Evolutionary conservation across 2,329 filamentous ascomycete genomes (phyloP), one percentile per base, ranked within the genome.

Genomic region (Paecilomyces dactylethromorphus): DNA sequence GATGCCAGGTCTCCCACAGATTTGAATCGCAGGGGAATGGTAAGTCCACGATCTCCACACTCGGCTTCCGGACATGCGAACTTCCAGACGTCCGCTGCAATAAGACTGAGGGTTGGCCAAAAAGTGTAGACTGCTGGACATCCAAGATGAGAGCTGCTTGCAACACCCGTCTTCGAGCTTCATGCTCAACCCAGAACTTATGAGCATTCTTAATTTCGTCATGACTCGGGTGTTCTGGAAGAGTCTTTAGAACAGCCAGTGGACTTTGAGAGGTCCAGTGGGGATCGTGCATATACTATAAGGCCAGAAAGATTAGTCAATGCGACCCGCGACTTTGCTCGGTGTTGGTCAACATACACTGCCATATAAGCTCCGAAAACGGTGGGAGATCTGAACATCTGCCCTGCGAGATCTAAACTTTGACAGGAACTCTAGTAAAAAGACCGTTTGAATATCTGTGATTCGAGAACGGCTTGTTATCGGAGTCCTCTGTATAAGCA

Each of bases 161-260:
- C 32, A 74, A 65, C 24, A 74, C 68, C 18, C 71, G 63, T 54
- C 71, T 61, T 31, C 71, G 63, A 0, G 70, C 68, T 61, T 74
- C 71, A 54, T 72, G 69, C 56, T 73, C 70, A 24, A 71, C 60
- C 71, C 71, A 74, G 59, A 71, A 71, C 33, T 69, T 69, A 54
- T 71, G 66, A 5, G 71, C 70, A 55, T 63, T 64, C 53, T 61
- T 59, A 15, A 73, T 58, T 22, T 66, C 67, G 24, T 69, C 67
- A 8, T 53, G n/a, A 33, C 51, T 65, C n/a, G 56, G 63, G 11
- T 66, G 62, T 33, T 60, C 58, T n/a, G 63, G 61, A 15, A 72
- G 62, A 15, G 64, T 70, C 21, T 66, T 63, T 51, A 68, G 65
- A 33, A 71, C 65, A 31, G 69, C 67, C 50, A 71, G 57, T 57